Percentiles rank a stretch among this genome's conserved stretches.
Evolutionary conservation across 495 filamentous ascomycete genomes (phyloP).

Genomic region (Filosporella fistucella): DNA sequence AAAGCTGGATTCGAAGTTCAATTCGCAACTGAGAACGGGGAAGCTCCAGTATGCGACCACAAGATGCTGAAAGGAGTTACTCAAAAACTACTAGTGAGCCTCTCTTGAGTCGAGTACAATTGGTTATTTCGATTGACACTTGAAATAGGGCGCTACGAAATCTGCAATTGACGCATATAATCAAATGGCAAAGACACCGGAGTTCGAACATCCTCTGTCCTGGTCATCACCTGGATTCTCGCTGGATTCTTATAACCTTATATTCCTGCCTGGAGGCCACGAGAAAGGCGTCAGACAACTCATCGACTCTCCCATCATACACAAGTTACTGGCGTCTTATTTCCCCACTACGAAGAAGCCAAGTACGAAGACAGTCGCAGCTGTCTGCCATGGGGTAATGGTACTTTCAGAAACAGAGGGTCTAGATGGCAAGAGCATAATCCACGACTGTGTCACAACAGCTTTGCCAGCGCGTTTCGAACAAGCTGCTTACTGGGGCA

Average conservation of each 20-base stretch:
- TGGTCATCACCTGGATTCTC: constrained; percentile 44
- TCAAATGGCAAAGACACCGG: constrained; percentile 36
- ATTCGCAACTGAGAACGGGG: constrained; percentile 48
- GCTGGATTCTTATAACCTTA: constrained; percentile 40
- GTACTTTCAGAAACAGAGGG: constrained; percentile 36
- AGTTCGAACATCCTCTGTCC: constrained; percentile 36
- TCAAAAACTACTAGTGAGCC: constrained; percentile 44
- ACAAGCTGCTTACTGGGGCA: constrained; percentile 43
- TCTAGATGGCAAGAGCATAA: constrained; percentile 37
- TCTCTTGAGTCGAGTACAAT: neutral
- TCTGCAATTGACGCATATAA: constrained; percentile 35
- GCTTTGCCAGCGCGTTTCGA: constrained; percentile 47
- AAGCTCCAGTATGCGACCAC: constrained; percentile 42
- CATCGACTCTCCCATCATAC: constrained; percentile 45
- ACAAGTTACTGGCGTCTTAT: constrained; percentile 40
- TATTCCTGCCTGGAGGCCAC: constrained; percentile 50
- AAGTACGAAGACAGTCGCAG: constrained; percentile 38
- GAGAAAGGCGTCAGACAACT: constrained; percentile 47
- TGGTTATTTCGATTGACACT: neutral
- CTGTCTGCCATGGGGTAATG: constrained; percentile 52
- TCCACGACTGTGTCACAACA: constrained; percentile 44
- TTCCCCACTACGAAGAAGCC: constrained; percentile 44
- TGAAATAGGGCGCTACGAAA: constrained; percentile 39
- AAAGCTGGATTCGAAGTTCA: constrained; percentile 42
- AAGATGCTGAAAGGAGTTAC: constrained; percentile 48